Conservation (phyloP, 2,329 filamentous ascomycete genomes). For the Phyllosticta citriasiana region DNA sequence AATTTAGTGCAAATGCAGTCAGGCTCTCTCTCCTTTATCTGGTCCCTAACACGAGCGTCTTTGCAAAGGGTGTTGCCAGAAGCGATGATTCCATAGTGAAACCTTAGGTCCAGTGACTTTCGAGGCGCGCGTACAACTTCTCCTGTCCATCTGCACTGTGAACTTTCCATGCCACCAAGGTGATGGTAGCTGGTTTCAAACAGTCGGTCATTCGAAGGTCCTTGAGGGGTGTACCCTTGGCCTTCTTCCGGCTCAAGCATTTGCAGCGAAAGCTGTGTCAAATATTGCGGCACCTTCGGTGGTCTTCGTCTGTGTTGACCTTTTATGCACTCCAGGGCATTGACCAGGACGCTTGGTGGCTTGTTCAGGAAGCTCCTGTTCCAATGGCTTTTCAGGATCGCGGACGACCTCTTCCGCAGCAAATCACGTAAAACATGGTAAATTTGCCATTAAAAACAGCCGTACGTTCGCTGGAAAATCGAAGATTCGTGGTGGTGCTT, state of each 20-base stretch:
- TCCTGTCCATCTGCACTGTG: not conserved
- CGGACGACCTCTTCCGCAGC: not conserved
- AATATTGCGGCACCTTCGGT: not conserved
- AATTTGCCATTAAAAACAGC: not conserved
- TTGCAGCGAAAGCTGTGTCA: not conserved
- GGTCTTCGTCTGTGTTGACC: not conserved
- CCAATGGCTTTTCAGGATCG: not conserved
- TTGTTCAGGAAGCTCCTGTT: conserved; percentile 13
- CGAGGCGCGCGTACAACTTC: not conserved
- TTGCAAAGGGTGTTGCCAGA: not conserved
- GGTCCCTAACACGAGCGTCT: not conserved
- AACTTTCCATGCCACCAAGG: not conserved
- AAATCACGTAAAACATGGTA: not conserved
- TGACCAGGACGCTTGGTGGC: conserved; percentile 5
- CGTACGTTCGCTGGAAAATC: not conserved
- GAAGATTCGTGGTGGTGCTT: not conserved
- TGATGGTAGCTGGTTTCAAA: not conserved
- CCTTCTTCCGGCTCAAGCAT: not conserved
- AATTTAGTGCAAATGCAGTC: conserved; percentile 14
- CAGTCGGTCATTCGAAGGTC: conserved; percentile 1
- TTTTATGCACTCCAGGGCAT: not conserved
- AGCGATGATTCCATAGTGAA: not conserved
- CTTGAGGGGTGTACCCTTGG: conserved; percentile 1
- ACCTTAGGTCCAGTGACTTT: not conserved
- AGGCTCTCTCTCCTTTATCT: not conserved